Conservation (phyloP, 2,329 filamentous ascomycete genomes). For the Triangularia setosa region DNA sequence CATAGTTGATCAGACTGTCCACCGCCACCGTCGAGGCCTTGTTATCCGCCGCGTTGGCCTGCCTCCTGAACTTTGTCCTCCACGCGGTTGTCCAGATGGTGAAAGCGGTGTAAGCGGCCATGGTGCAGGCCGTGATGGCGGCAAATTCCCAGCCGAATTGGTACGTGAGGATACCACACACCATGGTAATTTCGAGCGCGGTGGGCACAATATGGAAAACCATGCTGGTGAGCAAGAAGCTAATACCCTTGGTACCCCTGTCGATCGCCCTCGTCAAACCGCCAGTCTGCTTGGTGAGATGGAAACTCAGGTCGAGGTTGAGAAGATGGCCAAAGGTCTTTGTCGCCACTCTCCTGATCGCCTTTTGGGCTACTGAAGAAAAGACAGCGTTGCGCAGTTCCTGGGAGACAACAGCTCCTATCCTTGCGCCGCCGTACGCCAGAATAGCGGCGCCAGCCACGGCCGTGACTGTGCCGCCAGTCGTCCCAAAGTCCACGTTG, state of each 20-base stretch:
- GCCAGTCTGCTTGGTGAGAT: slow-evolving; percentile 89
- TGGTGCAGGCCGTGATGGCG: slow-evolving; percentile 82
- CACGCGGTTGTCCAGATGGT: slow-evolving; percentile 95
- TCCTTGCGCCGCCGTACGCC: slow-evolving; percentile 83
- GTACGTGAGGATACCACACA: slow-evolving; percentile 94
- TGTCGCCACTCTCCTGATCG: slow-evolving; percentile 83
- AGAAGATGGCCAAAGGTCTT: slow-evolving; percentile 92
- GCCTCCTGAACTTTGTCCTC: slow-evolving; percentile 93
- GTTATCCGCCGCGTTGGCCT: slow-evolving; percentile 95
- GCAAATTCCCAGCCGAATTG: slow-evolving; percentile 93
- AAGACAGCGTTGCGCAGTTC: slow-evolving; percentile 95
- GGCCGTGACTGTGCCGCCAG: slow-evolving; percentile 84
- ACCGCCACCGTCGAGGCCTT: slow-evolving; percentile 91
- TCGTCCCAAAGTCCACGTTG: slow-evolving; percentile 86
- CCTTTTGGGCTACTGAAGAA: slow-evolving; percentile 93
- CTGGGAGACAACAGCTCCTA: slow-evolving; percentile 85
- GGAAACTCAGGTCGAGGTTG: slow-evolving; percentile 86
- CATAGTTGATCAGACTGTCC: slow-evolving; percentile 96
- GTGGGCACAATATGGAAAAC: slow-evolving; percentile 96
- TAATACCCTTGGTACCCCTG: slow-evolving; percentile 96
- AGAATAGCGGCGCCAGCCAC: slow-evolving; percentile 91
- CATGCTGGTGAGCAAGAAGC: slow-evolving; percentile 95
- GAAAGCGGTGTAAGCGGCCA: slow-evolving; percentile 93
- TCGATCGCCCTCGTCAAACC: slow-evolving; percentile 92
- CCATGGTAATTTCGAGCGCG: slow-evolving; percentile 87